These are phyloP conservation scores for Neurospora tetraspora DNA, from an alignment of 495 filamentous ascomycete genomes.

Conservation along the genomic window DNA sequence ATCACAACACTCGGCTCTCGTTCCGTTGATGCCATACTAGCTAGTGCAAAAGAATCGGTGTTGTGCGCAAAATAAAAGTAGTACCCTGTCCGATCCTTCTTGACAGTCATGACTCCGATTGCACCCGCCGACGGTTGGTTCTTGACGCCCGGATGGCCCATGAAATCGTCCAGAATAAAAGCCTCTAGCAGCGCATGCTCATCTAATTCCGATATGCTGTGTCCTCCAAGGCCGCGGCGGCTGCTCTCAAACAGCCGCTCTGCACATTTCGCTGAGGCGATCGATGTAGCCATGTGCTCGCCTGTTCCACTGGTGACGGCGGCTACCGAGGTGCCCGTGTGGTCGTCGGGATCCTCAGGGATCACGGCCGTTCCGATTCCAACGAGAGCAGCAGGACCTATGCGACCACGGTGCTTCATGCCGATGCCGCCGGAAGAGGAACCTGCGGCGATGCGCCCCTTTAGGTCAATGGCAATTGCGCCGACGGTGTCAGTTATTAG, in stretches of 20 bases:
- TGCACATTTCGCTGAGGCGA: slow-evolving; percentile 71
- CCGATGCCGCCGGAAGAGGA: slow-evolving; percentile 98
- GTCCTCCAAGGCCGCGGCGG: slow-evolving; percentile 47
- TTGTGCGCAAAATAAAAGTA: slow-evolving; percentile 86
- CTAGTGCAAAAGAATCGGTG: slow-evolving; percentile 82
- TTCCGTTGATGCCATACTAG: slow-evolving; percentile 75
- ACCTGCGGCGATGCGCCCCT: slow-evolving; percentile 86
- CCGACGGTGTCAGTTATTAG: slow-evolving; percentile 86
- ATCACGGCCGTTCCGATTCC: slow-evolving; percentile 82
- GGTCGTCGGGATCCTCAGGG: slow-evolving; percentile 48
- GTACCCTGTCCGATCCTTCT: slow-evolving; percentile 59
- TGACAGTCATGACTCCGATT: slow-evolving; percentile 76
- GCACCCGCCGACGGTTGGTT: slow-evolving; percentile 62
- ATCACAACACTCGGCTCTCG: slow-evolving; percentile 64
- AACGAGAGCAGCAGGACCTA: slow-evolving; percentile 86
- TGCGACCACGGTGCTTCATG: slow-evolving; percentile 87
- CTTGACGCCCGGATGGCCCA: slow-evolving; percentile 67
- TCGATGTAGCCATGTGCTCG: slow-evolving; percentile 91
- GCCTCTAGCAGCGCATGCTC: slow-evolving; percentile 63
- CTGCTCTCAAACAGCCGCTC: slow-evolving; percentile 61
- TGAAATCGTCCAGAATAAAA: slow-evolving; percentile 73
- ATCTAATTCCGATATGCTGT: slow-evolving; percentile 45
- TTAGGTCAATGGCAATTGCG: slow-evolving; percentile 79
- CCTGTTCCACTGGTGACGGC: slow-evolving; percentile 86
- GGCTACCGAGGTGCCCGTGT: slow-evolving; percentile 54